These are phyloP conservation scores for Plectosphaerella plurivora DNA, from an alignment of 2,329 filamentous ascomycete genomes.

Conservation along the genomic window DNA sequence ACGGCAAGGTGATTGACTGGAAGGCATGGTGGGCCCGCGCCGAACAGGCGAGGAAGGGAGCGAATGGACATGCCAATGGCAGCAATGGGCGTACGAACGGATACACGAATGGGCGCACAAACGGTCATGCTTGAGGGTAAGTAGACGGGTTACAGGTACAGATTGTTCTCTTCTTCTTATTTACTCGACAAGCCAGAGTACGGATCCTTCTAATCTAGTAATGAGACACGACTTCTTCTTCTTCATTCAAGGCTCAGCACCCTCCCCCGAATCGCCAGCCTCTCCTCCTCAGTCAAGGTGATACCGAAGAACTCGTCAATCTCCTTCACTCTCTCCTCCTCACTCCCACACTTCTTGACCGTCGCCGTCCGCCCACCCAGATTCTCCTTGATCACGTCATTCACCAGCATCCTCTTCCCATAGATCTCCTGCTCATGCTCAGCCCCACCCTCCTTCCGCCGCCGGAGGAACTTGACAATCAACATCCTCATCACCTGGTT, in stretches of 20 bases:
- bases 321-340: constrained; percentile 48
- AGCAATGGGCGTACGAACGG: not conserved
- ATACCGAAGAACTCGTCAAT: constrained; percentile 30
- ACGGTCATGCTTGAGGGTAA: not conserved
- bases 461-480: constrained; percentile 49
- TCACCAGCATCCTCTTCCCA: constrained; percentile 49
- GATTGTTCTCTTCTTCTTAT: not conserved
- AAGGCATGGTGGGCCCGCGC: constrained; percentile 63
- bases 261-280: not conserved
- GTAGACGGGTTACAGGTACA: not conserved
- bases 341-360: constrained; percentile 40
- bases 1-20: constrained; percentile 70
- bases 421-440: constrained; percentile 38
- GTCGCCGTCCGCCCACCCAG: constrained; percentile 43
- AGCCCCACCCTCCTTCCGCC: constrained; percentile 30
- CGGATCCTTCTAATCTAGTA: not conserved
- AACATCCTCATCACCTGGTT: constrained; percentile 52
- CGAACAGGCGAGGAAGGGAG: constrained; percentile 16
- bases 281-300: not conserved
- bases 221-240: not conserved
- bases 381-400: constrained; percentile 49
- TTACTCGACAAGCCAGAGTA: not conserved
- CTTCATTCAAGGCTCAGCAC: not conserved
- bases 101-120: not conserved
- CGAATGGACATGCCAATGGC: constrained; percentile 2